phyloP scores from a whole-genome alignment of 257 asterid species.

The Nicotiana otophora region DNA sequence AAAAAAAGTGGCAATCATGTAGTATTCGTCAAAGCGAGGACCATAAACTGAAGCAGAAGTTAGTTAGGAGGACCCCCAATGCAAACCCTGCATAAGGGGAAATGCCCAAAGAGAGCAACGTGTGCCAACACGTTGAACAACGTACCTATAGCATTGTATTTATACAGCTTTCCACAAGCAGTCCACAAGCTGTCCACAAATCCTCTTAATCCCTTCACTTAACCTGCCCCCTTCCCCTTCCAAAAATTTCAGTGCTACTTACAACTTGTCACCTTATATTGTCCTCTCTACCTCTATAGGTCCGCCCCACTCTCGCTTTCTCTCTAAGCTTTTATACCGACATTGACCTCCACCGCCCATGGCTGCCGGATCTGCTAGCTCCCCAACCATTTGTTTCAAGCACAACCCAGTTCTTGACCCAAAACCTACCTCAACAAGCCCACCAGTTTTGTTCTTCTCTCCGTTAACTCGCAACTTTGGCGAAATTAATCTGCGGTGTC shows the following conservation, averaged over 20 bases:
- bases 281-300: neutral
- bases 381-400: slow-evolving; percentile 15
- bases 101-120: neutral
- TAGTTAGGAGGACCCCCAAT: neutral
- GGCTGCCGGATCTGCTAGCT: slow-evolving; percentile 46
- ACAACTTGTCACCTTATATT: neutral
- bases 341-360: slow-evolving; percentile 28
- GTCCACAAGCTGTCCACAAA: neutral
- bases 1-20: neutral
- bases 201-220: neutral
- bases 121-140: neutral
- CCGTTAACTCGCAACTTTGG: slow-evolving; percentile 16
- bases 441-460: slow-evolving; percentile 17
- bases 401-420: slow-evolving; percentile 29
- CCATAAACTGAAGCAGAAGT: neutral
- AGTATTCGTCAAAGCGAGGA: neutral
- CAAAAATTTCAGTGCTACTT: neutral
- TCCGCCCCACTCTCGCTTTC: neutral
- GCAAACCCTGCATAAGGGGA: neutral
- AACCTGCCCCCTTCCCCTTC: neutral
- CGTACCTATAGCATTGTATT: neutral
- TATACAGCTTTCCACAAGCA: neutral
- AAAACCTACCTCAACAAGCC: slow-evolving; percentile 15
- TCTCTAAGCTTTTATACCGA: too few species aligned
- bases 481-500: slow-evolving; percentile 4